Evolutionary conservation across 257 asterid genomes (phyloP).

Genomic region (Ophiorrhiza pumila): DNA sequence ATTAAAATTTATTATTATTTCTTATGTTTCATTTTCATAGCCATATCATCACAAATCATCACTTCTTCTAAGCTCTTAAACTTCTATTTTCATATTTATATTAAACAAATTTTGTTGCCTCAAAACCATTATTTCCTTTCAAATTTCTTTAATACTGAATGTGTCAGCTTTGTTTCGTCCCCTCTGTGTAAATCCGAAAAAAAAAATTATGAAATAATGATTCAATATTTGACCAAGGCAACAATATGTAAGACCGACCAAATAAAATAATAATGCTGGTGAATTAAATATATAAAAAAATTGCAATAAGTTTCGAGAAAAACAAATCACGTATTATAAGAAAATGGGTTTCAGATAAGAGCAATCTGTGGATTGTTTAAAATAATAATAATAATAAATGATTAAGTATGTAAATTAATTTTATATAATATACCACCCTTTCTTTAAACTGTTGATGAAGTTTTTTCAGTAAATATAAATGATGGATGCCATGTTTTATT

Average conservation of each 20-base stretch:
- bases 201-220: not conserved
- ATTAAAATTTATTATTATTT: no score
- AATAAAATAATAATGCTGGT: not conserved
- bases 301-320: conserved; percentile 12
- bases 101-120: no score
- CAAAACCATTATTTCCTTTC: no score
- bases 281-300: conserved; percentile 10
- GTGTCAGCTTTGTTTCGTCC: conserved; percentile 4
- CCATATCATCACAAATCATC: no score
- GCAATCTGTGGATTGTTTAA: conserved; percentile 23
- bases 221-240: conserved; percentile 13
- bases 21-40: no score
- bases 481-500: not conserved
- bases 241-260: not conserved
- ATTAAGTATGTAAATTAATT: not conserved
- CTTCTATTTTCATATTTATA: no score
- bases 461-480: not conserved
- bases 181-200: not conserved
- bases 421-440: not conserved
- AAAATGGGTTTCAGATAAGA: conserved; percentile 48
- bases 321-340: conserved; percentile 5
- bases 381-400: conserved; percentile 1
- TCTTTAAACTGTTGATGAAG: not conserved
- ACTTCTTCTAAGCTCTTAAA: no score
- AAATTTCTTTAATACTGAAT: not conserved